Percentiles rank a stretch among this genome's conserved stretches.
These are phyloP conservation scores for Nitzschia inconspicua DNA, from an alignment of 108 stramenopile genomes.

Conservation along the genomic window DNA sequence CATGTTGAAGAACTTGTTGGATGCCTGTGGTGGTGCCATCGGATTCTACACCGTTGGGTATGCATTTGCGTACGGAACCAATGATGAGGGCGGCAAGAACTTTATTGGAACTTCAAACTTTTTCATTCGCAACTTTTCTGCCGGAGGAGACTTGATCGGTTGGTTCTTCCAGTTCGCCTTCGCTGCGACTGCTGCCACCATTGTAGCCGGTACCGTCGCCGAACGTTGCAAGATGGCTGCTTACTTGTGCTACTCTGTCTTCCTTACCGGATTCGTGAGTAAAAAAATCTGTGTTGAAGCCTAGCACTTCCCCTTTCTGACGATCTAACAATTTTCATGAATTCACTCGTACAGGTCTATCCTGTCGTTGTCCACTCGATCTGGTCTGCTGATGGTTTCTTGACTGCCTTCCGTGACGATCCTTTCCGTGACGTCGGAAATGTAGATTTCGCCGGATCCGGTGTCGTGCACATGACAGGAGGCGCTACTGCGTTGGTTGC, in stretches of 20 bases:
- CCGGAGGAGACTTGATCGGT: slow-evolving; percentile 33
- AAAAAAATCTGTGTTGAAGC: no score
- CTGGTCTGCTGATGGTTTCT: slow-evolving; percentile 73
- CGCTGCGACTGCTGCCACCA: slow-evolving; percentile 82
- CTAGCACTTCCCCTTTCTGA: no score
- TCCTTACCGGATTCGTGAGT: slow-evolving; percentile 69
- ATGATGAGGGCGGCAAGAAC: slow-evolving; percentile 9
- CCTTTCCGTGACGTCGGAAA: slow-evolving; percentile 69
- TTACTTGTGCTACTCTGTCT: slow-evolving; percentile 80
- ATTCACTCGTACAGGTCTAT: slow-evolving; percentile 45
- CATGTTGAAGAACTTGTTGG: slow-evolving; percentile 87
- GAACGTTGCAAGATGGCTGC: slow-evolving; percentile 73
- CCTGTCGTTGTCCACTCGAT: slow-evolving; percentile 82
- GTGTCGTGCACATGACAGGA: slow-evolving; percentile 94
- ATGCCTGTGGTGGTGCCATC: slow-evolving; percentile 80
- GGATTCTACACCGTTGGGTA: slow-evolving; percentile 84
- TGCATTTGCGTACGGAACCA: slow-evolving; percentile 75
- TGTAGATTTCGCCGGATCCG: slow-evolving; percentile 92
- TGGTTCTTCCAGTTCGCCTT: slow-evolving; percentile 70
- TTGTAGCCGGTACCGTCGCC: slow-evolving; percentile 78
- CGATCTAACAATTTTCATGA: no score
- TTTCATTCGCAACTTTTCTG: slow-evolving; percentile 38
- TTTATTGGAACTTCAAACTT: slow-evolving; percentile 72
- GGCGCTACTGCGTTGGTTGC: slow-evolving; percentile 86
- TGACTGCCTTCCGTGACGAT: slow-evolving; percentile 50